These are phyloP conservation scores for Zostera marina DNA, from an alignment of 116 monocot species.

Conservation along the genomic window DNA sequence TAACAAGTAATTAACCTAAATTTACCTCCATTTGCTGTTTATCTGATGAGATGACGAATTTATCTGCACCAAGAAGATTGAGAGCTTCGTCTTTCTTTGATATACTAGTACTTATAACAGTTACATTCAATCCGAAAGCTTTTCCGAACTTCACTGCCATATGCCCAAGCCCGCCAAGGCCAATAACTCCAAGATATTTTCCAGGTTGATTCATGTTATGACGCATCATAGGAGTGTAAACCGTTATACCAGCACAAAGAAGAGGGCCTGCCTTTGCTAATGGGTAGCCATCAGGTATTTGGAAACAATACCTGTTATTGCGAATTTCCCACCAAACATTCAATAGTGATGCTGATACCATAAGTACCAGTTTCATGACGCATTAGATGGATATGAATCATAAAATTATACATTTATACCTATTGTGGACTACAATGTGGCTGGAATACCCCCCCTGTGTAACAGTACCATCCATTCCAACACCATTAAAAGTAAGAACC, in stretches of 20 bases:
- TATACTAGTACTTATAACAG: slow-evolving; percentile 62
- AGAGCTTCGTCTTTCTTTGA: slow-evolving; percentile 75
- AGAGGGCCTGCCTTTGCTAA: slow-evolving; percentile 30
- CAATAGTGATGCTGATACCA: not conserved
- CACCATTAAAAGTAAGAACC: slow-evolving; percentile 30
- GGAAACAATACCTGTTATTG: slow-evolving; percentile 57
- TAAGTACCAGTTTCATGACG: not conserved
- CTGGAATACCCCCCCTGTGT: slow-evolving; percentile 88
- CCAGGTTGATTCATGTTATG: slow-evolving; percentile 89
- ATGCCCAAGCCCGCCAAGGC: slow-evolving; percentile 81
- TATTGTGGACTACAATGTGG: slow-evolving; percentile 64
- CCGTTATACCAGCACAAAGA: slow-evolving; percentile 83
- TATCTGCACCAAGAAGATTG: slow-evolving; percentile 56
- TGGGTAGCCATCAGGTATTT: slow-evolving; percentile 72
- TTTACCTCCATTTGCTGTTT: slow-evolving; percentile 51
- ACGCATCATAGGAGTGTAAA: slow-evolving; percentile 73
- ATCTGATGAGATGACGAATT: slow-evolving; percentile 71
- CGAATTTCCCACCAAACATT: not conserved
- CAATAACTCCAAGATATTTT: slow-evolving; percentile 79
- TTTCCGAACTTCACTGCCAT: slow-evolving; percentile 95
- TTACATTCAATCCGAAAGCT: slow-evolving; percentile 80
- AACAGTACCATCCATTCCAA: slow-evolving; percentile 65
- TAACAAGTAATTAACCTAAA: too few species aligned
- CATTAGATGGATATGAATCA: not conserved
- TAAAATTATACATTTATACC: slow-evolving; percentile 18